phyloP scores from a whole-genome alignment of 2,329 filamentous ascomycete genomes.

The Monosporascus cannonballus region DNA sequence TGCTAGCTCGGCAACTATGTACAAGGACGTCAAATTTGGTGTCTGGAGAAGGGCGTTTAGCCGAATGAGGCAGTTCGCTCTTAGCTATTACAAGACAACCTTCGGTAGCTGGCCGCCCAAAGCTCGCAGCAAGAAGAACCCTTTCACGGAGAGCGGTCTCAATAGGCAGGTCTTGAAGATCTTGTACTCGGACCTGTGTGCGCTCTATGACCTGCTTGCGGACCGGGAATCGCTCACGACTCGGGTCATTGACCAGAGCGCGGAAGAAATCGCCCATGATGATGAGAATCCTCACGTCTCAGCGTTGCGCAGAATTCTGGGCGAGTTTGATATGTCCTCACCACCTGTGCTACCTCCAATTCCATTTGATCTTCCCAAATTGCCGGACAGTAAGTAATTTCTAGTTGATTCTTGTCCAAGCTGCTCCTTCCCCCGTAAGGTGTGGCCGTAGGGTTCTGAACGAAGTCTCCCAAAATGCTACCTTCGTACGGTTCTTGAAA shows the following conservation, averaged over 20 bases:
- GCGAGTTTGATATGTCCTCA: conserved; percentile 82
- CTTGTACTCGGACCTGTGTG: conserved; percentile 79
- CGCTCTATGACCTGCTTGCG: conserved; percentile 81
- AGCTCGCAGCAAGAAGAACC: conserved; percentile 85
- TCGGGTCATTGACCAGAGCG: conserved; percentile 64
- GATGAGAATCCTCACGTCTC: conserved; percentile 54
- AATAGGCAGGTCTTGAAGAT: conserved; percentile 78
- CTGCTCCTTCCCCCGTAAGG: too few species aligned
- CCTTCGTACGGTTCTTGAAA: too few species aligned
- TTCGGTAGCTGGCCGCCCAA: conserved; percentile 82
- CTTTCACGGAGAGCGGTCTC: conserved; percentile 76
- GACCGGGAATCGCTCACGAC: conserved; percentile 75
- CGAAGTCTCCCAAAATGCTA: too few species aligned
- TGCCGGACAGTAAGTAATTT: conserved; percentile 48
- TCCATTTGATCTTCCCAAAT: conserved; percentile 78
- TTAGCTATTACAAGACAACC: conserved; percentile 57
- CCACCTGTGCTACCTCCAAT: conserved; percentile 87
- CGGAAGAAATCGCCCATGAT: conserved; percentile 48
- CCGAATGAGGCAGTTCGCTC: conserved; percentile 66
- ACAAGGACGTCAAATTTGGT: conserved; percentile 75
- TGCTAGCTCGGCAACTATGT: conserved; percentile 74
- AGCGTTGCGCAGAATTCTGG: conserved; percentile 72
- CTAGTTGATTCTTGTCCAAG: too few species aligned
- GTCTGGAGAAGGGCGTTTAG: conserved; percentile 72
- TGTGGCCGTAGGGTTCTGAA: too few species aligned